phyloP scores from a whole-genome alignment of 2,329 filamentous ascomycete genomes.

The Aspergillus sp. region DNA sequence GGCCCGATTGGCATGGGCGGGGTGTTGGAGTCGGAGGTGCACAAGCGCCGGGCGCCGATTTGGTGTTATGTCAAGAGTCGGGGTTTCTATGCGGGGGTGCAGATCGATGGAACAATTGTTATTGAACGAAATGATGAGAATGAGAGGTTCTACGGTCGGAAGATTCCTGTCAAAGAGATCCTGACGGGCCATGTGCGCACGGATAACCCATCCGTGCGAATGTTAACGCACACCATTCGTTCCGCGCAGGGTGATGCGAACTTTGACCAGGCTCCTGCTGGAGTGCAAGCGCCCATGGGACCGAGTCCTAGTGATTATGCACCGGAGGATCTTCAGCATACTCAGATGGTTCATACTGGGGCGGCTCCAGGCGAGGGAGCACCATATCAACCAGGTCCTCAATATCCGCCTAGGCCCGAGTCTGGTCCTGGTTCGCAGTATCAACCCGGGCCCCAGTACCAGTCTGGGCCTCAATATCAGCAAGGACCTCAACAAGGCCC shows the following conservation, averaged over 20 bases:
- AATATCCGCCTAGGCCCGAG: background rate
- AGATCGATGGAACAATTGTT: constrained; percentile 81
- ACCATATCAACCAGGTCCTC: background rate
- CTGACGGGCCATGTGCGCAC: constrained; percentile 54
- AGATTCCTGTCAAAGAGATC: constrained; percentile 61
- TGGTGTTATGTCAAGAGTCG: constrained; percentile 88
- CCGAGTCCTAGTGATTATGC: constrained; percentile 13
- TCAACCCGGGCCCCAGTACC: background rate
- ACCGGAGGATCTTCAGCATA: background rate
- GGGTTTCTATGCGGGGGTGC: constrained; percentile 82
- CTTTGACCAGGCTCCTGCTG: constrained; percentile 10
- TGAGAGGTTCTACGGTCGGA: constrained; percentile 73
- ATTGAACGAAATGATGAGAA: constrained; percentile 84
- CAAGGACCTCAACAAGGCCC: background rate
- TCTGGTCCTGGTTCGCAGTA: background rate
- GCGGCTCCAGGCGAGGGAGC: background rate
- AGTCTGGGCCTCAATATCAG: background rate
- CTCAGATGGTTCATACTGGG: background rate
- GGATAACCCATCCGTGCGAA: constrained; percentile 4
- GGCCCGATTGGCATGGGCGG: constrained; percentile 77
- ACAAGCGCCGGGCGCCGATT: constrained; percentile 68
- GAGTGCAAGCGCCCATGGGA: constrained; percentile 3
- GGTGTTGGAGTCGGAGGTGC: constrained; percentile 66
- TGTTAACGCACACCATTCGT: constrained; percentile 9
- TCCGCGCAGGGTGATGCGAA: constrained; percentile 12